A percentile compares a stretch with the other conserved stretches of the same genome.
phyloP scores from a whole-genome alignment of 2,329 filamentous ascomycete genomes.

The Xylaria sp. region DNA sequence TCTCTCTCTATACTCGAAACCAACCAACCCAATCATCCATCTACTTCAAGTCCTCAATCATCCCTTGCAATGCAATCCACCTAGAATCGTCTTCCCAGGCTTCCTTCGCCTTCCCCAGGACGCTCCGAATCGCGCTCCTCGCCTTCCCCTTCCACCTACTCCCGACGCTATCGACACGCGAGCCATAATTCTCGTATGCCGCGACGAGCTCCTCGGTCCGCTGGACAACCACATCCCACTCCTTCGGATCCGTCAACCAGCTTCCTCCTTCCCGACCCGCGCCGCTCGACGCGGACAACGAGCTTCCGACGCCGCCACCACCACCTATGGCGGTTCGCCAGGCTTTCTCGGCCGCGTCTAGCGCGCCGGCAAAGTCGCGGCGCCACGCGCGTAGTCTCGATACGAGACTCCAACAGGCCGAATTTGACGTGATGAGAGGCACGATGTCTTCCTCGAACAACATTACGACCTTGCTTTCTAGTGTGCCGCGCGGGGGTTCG shows the following conservation, averaged over 20 bases:
- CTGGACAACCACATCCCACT: slow-evolving; percentile 78
- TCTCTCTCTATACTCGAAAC: too few relatives aligned
- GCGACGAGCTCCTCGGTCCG: slow-evolving; percentile 85
- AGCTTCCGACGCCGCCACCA: slow-evolving; percentile 51
- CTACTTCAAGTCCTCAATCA: slow-evolving; percentile 65
- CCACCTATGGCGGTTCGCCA: slow-evolving; percentile 78
- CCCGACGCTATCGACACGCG: slow-evolving; percentile 73
- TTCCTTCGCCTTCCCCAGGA: slow-evolving; percentile 84
- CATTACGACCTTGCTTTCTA: slow-evolving; percentile 71
- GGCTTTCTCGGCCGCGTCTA: slow-evolving; percentile 87
- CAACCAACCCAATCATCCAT: too few relatives aligned
- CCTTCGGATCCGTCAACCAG: slow-evolving; percentile 68
- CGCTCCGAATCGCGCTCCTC: slow-evolving; percentile 81
- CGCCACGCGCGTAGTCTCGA: slow-evolving; percentile 79
- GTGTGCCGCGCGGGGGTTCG: slow-evolving; percentile 65
- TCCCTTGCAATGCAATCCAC: slow-evolving; percentile 69
- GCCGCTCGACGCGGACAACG: slow-evolving; percentile 55
- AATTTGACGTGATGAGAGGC: slow-evolving; percentile 84
- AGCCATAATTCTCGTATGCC: slow-evolving; percentile 82
- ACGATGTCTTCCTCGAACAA: slow-evolving; percentile 79
- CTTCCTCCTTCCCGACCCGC: slow-evolving; percentile 42
- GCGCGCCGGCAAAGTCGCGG: slow-evolving; percentile 73
- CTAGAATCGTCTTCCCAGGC: slow-evolving; percentile 81
- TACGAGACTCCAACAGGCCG: slow-evolving; percentile 80
- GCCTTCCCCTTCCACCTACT: slow-evolving; percentile 90